Percentiles rank a stretch among this genome's conserved stretches.
phyloP scores from a whole-genome alignment of 1,139 yeast species.

The Geotrichum reessii region DNA sequence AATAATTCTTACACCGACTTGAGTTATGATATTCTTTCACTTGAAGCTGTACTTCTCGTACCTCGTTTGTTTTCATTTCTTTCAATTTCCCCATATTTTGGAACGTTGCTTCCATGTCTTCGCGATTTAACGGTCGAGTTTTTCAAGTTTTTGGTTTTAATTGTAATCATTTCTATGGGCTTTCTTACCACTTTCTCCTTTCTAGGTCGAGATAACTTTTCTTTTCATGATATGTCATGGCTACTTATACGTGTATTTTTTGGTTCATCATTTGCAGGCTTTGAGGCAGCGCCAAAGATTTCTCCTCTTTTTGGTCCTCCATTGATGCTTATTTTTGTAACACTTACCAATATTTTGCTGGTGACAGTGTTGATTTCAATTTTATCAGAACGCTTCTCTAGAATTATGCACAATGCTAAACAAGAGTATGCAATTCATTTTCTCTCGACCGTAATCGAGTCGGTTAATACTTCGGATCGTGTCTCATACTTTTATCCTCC shows the following conservation, averaged over 20 bases:
- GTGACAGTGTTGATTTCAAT: slow-evolving; percentile 35
- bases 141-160: slow-evolving; percentile 32
- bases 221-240: slow-evolving; percentile 33
- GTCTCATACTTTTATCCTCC: slow-evolving; percentile 36
- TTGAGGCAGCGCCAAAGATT: slow-evolving; percentile 32
- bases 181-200: slow-evolving; percentile 34
- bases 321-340: slow-evolving; percentile 32
- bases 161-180: slow-evolving; percentile 33
- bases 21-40: slow-evolving; percentile 32
- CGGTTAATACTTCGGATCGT: slow-evolving; percentile 33
- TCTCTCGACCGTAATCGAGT: slow-evolving; percentile 31
- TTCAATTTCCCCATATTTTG: slow-evolving; percentile 34
- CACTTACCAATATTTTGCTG: slow-evolving; percentile 30
- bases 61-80: slow-evolving; percentile 34
- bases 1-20: slow-evolving; percentile 22
- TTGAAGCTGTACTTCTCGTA: slow-evolving; percentile 33
- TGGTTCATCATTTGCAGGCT: slow-evolving; percentile 33
- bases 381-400: slow-evolving; percentile 31
- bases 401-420: slow-evolving; percentile 33
- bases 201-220: slow-evolving; percentile 30
- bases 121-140: slow-evolving; percentile 33
- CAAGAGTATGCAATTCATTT: slow-evolving; percentile 33
- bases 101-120: slow-evolving; percentile 34
- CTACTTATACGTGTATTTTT: slow-evolving; percentile 34
- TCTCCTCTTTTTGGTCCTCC: slow-evolving; percentile 33